Evolutionary conservation across 306 rosid genomes (phyloP).

Genomic region (Cajanus cajan): DNA sequence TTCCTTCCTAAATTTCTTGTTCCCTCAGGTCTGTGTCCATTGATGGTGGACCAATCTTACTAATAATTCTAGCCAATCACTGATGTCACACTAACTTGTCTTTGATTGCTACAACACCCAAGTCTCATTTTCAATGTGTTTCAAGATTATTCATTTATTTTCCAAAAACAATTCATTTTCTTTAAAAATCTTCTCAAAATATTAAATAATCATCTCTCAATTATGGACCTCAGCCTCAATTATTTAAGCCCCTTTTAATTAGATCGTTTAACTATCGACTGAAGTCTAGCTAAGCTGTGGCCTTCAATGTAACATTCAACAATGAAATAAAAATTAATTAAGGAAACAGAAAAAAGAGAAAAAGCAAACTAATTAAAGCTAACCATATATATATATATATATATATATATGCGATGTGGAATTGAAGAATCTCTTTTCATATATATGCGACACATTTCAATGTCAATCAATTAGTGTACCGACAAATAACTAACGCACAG

Average conservation of each 20-base stretch:
- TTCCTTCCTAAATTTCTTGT: neutral
- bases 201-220: conserved; percentile 2
- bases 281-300: neutral
- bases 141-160: neutral
- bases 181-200: neutral
- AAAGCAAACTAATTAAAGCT: neutral
- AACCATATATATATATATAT: too few relatives aligned
- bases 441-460: neutral
- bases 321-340: neutral
- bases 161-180: neutral
- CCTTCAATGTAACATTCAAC: neutral
- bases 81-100: neutral
- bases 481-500: conserved; percentile 49
- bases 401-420: neutral
- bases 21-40: neutral
- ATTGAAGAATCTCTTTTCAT: conserved; percentile 9
- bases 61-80: neutral
- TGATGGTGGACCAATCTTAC: conserved; percentile 14
- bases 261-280: neutral
- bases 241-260: neutral
- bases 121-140: neutral
- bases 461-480: conserved; percentile 22
- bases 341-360: neutral
- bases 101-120: neutral
- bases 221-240: conserved; percentile 28